Conservation (phyloP, 805 yeast genomes). For the Saccharomycopsis synnaedendra region DNA sequence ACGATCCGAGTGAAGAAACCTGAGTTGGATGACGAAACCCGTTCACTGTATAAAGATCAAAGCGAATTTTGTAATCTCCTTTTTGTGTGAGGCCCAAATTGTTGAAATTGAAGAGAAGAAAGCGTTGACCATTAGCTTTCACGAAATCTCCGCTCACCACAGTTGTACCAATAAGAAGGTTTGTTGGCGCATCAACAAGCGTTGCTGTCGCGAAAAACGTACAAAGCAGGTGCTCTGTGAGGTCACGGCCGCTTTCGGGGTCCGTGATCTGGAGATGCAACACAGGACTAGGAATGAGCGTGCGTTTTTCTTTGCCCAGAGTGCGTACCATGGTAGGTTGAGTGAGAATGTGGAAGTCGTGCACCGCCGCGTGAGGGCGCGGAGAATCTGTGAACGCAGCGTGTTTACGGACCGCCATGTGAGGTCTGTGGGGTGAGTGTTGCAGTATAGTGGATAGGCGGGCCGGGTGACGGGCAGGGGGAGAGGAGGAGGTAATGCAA, state of each 20-base stretch:
- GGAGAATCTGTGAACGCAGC: neutral
- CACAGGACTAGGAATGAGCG: constrained; percentile 13
- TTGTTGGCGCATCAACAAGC: neutral
- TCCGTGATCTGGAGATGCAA: constrained; percentile 9
- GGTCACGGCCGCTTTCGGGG: neutral
- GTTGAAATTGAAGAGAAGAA: constrained; percentile 10
- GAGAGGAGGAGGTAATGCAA: neutral
- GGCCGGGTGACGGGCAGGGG: neutral
- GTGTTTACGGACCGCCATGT: neutral
- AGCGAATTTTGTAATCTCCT: constrained; percentile 11
- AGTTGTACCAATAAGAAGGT: constrained; percentile 7
- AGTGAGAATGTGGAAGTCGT: constrained; percentile 5
- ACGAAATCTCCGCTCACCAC: constrained; percentile 9
- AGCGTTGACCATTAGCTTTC: neutral
- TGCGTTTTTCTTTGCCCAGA: constrained; percentile 9
- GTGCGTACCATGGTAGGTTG: constrained; percentile 9
- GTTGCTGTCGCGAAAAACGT: constrained; percentile 5
- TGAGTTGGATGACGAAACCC: neutral
- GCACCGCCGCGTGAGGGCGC: constrained; percentile 1
- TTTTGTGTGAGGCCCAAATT: constrained; percentile 6
- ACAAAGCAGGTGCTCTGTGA: constrained; percentile 5
- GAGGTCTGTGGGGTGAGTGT: neutral
- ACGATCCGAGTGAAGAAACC: neutral
- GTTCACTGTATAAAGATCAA: constrained; percentile 6
- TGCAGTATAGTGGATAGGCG: neutral